Percentiles rank a stretch among this genome's conserved stretches.
Conservation (phyloP, 371 early-diverging fungal genomes). For the Spraguea lophii region DNA sequence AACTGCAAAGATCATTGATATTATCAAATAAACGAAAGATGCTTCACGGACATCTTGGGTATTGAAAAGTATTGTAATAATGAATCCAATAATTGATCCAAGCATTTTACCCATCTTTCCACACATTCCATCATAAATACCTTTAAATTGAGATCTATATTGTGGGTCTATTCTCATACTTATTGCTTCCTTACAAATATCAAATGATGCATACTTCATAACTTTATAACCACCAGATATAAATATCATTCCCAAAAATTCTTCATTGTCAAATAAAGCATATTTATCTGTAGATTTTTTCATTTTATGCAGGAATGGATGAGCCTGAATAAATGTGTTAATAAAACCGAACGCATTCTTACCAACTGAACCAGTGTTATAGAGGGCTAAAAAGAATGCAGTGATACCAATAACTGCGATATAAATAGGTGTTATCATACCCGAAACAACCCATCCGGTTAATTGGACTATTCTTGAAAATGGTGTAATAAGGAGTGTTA, state of each 20-base stretch:
- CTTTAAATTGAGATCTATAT: conserved; percentile 35
- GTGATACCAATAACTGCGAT: background rate
- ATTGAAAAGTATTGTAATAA: background rate
- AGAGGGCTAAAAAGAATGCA: background rate
- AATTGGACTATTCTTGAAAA: conserved; percentile 32
- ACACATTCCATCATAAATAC: conserved; percentile 43
- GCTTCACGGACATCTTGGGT: conserved; percentile 24
- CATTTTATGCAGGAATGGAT: too few relatives aligned
- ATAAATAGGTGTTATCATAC: conserved; percentile 37
- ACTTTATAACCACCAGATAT: conserved; percentile 20
- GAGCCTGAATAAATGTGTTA: too few relatives aligned
- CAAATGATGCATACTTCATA: conserved; percentile 43
- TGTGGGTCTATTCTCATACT: conserved; percentile 35
- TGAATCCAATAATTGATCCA: conserved; percentile 8
- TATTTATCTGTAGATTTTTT: background rate
- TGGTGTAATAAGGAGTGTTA: conserved; percentile 36
- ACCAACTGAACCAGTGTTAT: background rate
- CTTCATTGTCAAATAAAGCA: background rate
- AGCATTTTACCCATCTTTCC: conserved; percentile 42
- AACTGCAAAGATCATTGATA: background rate
- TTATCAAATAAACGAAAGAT: background rate
- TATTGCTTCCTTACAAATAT: conserved; percentile 43
- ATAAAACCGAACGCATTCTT: too few relatives aligned
- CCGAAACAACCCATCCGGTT: conserved; percentile 38
- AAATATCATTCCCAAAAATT: conserved; percentile 8